phyloP scores from a whole-genome alignment of 2,329 filamentous ascomycete genomes.

The Curvularia sp. region DNA sequence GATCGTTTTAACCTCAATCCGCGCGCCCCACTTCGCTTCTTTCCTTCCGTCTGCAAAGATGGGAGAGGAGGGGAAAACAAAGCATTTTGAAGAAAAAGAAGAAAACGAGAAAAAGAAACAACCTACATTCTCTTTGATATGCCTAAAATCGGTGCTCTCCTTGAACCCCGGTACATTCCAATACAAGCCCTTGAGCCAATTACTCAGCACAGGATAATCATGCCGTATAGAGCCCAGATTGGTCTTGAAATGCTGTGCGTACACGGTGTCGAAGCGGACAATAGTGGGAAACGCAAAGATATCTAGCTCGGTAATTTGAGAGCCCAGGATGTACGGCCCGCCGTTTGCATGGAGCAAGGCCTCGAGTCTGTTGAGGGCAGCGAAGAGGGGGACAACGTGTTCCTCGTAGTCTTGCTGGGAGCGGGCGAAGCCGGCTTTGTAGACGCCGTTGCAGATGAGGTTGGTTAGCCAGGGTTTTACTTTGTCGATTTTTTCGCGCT shows the following conservation, averaged over 20 bases:
- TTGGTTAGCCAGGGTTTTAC: constrained; percentile 63
- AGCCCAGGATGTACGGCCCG: constrained; percentile 65
- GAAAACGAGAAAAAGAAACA: background rate
- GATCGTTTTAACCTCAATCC: background rate
- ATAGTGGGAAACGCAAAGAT: constrained; percentile 64
- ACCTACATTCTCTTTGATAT: constrained; percentile 70
- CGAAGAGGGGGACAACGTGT: constrained; percentile 64
- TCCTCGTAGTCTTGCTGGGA: constrained; percentile 64
- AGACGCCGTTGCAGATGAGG: constrained; percentile 67
- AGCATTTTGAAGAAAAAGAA: background rate
- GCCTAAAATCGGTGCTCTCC: constrained; percentile 68
- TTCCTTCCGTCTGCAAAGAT: background rate
- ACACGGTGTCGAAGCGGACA: constrained; percentile 67
- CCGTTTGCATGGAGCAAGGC: constrained; percentile 54
- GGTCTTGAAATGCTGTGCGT: constrained; percentile 72
- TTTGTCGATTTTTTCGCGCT: constrained; percentile 61
- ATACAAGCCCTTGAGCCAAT: constrained; percentile 68
- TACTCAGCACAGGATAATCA: constrained; percentile 66
- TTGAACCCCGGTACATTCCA: constrained; percentile 63
- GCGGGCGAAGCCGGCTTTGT: constrained; percentile 66
- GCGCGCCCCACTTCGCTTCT: background rate
- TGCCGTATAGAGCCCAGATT: constrained; percentile 68
- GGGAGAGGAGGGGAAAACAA: background rate
- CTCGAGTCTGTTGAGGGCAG: constrained; percentile 66
- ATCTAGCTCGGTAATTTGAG: constrained; percentile 66